Conservation (phyloP, 2,329 filamentous ascomycete genomes). For the Falciphora oryzae region DNA sequence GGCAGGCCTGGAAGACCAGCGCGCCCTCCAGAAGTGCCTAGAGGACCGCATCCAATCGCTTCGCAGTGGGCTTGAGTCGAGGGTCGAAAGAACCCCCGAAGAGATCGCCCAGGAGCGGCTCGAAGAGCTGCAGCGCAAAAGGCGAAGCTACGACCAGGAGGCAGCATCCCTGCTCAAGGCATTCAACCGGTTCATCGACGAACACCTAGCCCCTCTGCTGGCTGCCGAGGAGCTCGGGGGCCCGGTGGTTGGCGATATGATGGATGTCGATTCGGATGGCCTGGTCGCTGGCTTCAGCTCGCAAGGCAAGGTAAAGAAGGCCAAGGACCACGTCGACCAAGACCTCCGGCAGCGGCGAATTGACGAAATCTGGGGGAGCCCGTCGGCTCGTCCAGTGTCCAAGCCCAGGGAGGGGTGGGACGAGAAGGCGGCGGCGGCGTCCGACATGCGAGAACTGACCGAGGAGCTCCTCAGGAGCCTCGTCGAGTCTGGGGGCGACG, state of each 20-base stretch:
- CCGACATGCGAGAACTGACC: conserved; percentile 54
- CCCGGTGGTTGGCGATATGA: conserved; percentile 70
- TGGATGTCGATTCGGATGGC: conserved; percentile 57
- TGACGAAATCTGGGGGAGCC: conserved; percentile 56
- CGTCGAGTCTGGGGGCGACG: conserved; percentile 47
- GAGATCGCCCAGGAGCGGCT: conserved; percentile 59
- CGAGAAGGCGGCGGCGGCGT: conserved; percentile 44
- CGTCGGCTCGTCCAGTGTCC: conserved; percentile 13
- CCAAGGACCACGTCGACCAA: conserved; percentile 30
- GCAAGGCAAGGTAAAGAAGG: conserved; percentile 50
- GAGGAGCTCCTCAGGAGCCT: conserved; percentile 56
- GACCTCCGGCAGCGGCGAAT: conserved; percentile 55
- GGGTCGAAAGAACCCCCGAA: conserved; percentile 51
- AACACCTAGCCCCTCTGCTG: conserved; percentile 66
- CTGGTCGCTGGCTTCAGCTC: conserved; percentile 55
- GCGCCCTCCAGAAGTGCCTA: conserved; percentile 46
- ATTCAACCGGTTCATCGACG: conserved; percentile 65
- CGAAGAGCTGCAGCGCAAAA: conserved; percentile 53
- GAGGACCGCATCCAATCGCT: conserved; percentile 54
- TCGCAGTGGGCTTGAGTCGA: conserved; percentile 48
- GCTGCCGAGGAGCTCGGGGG: conserved; percentile 80
- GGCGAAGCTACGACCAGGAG: conserved; percentile 53
- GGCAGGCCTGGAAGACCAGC: conserved; percentile 47
- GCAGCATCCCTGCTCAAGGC: conserved; percentile 56
- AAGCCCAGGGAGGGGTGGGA: conserved; percentile 27